Percentiles rank a stretch among this genome's conserved stretches.
Conservation (phyloP, 2,329 filamentous ascomycete species). For the Colletotrichum orchidophilum region DNA sequence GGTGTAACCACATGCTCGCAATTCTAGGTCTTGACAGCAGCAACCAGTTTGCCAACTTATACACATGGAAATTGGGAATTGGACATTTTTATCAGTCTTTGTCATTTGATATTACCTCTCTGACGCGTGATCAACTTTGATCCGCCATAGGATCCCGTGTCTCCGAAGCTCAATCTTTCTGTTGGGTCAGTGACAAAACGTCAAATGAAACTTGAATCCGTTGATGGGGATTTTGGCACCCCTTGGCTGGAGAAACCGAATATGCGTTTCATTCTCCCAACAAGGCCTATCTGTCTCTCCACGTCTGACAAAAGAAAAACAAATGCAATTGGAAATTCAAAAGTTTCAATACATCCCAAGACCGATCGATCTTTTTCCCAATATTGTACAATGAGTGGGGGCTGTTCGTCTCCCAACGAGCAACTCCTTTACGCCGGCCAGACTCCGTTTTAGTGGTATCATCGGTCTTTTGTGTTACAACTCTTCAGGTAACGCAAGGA, state of each 20-base stretch:
- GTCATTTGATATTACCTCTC: not conserved
- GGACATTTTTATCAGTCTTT: not conserved
- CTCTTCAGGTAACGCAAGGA: not conserved
- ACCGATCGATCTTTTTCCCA: not conserved
- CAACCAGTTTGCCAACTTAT: not conserved
- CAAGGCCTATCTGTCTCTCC: not conserved
- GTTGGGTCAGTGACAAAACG: not conserved
- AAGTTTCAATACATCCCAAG: not conserved
- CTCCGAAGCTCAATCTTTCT: not conserved
- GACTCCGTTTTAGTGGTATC: constrained; percentile 27
- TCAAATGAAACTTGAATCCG: not conserved
- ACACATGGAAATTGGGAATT: not conserved
- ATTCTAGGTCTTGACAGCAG: not conserved
- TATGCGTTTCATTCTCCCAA: not conserved
- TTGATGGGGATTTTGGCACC: too few species aligned
- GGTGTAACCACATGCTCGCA: not conserved
- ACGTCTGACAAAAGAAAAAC: not conserved
- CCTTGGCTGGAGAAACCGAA: not conserved
- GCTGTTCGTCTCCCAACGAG: constrained; percentile 3
- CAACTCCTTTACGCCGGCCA: constrained; percentile 21
- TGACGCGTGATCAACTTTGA: not conserved
- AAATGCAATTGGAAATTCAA: not conserved
- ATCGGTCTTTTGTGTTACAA: constrained; percentile 2
- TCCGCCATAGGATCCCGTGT: not conserved
- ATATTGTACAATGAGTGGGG: constrained; percentile 28